Conservation (phyloP, 2,329 filamentous ascomycete species). For the Xylaria arbuscula region DNA sequence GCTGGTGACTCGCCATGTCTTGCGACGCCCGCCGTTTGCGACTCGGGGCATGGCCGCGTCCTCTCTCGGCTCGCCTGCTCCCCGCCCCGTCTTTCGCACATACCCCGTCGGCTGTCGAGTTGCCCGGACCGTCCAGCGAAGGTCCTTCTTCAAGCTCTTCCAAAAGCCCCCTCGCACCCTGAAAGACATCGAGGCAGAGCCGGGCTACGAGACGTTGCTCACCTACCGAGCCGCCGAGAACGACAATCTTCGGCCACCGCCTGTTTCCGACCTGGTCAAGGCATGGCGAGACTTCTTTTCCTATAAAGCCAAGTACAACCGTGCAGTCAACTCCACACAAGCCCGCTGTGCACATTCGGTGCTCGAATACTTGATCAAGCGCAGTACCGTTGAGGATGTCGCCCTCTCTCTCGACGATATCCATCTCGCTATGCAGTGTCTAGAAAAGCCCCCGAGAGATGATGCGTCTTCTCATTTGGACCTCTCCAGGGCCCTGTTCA, state of each 20-base stretch:
- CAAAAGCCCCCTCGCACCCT: conserved; percentile 67
- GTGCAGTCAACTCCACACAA: conserved; percentile 72
- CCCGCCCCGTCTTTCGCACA: conserved; percentile 46
- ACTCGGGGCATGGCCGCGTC: conserved; percentile 41
- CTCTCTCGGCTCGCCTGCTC: conserved; percentile 26
- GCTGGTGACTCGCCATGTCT: conserved; percentile 52
- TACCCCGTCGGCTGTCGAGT: conserved; percentile 48
- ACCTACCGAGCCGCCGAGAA: conserved; percentile 72
- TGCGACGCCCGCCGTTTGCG: conserved; percentile 53
- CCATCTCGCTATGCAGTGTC: conserved; percentile 57
- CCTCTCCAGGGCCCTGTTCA: conserved; percentile 59
- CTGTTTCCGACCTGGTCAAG: conserved; percentile 68
- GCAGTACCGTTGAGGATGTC: conserved; percentile 45
- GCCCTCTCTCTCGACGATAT: conserved; percentile 56
- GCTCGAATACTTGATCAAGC: conserved; percentile 67
- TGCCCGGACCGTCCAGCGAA: conserved; percentile 53
- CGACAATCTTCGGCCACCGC: conserved; percentile 73
- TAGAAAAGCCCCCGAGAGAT: conserved; percentile 58
- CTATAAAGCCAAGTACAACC: conserved; percentile 60
- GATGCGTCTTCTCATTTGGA: conserved; percentile 59
- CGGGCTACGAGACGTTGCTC: conserved; percentile 77
- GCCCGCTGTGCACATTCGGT: conserved; percentile 70
- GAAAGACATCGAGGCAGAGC: conserved; percentile 72
- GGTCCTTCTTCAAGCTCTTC: conserved; percentile 73
- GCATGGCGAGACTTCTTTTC: conserved; percentile 74